Evolutionary conservation across 441 rosid genomes (phyloP).

Genomic region (Populus tomentosa): DNA sequence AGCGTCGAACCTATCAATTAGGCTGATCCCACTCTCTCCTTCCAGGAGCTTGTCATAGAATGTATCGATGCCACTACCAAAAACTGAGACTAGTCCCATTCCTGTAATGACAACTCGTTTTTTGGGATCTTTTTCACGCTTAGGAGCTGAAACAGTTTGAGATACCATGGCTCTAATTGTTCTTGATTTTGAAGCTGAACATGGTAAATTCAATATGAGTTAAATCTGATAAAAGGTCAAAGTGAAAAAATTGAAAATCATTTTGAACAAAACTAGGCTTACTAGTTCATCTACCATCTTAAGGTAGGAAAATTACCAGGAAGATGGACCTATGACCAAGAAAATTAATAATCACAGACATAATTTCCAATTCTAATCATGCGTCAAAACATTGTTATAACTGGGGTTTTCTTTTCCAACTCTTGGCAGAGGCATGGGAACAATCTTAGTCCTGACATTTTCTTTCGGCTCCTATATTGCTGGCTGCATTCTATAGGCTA

Average conservation of each 20-base stretch:
- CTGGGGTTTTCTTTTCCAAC: neutral
- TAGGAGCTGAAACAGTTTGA: conserved; percentile 39
- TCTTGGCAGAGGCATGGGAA: neutral
- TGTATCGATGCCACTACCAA: conserved; percentile 40
- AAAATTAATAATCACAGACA: neutral
- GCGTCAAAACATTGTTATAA: neutral
- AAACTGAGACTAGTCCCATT: conserved; percentile 63
- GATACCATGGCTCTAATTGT: conserved; percentile 40
- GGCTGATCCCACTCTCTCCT: conserved; percentile 57
- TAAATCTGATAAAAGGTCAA: neutral
- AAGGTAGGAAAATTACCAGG: neutral
- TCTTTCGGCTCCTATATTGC: neutral
- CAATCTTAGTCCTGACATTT: neutral
- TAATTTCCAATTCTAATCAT: neutral
- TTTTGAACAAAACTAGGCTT: neutral
- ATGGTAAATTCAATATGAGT: neutral
- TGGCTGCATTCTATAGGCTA: neutral
- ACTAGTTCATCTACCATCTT: neutral
- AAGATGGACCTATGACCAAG: neutral
- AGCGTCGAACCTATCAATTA: conserved; percentile 56
- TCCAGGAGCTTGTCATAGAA: conserved; percentile 52
- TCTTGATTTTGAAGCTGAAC: conserved; percentile 39
- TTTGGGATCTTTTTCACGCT: conserved; percentile 51
- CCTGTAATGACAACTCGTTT: conserved; percentile 56
- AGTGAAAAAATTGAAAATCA: neutral